phyloP scores from a whole-genome alignment of 768 basidiomycete genomes.

The Trametes maxima region DNA sequence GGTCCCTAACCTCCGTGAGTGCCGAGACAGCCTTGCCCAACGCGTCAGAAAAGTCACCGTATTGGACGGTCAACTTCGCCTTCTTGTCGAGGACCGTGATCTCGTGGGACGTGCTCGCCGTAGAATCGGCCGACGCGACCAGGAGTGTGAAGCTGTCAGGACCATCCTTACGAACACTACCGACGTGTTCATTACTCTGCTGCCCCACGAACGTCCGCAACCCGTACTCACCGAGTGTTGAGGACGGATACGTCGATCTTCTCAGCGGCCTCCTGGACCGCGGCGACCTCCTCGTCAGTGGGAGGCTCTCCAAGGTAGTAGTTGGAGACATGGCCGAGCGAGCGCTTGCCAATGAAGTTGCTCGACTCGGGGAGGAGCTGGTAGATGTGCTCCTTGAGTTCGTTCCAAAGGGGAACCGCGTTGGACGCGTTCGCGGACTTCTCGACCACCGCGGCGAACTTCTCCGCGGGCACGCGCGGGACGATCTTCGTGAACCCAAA shows the following conservation, averaged over 20 bases:
- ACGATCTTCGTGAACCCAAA: conserved; percentile 89
- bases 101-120: conserved; percentile 45
- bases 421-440: conserved; percentile 60
- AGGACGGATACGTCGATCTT: conserved; percentile 72
- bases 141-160: conserved; percentile 65
- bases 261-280: conserved; percentile 76
- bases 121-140: conserved; percentile 66
- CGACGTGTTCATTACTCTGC: neutral
- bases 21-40: conserved; percentile 57
- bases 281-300: conserved; percentile 76
- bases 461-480: conserved; percentile 62
- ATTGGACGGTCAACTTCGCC: conserved; percentile 63
- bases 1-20: conserved; percentile 53
- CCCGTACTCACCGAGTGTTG: conserved; percentile 72
- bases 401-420: conserved; percentile 62
- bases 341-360: conserved; percentile 79
- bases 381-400: conserved; percentile 79
- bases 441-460: conserved; percentile 64
- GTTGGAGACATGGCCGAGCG: conserved; percentile 76
- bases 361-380: conserved; percentile 61
- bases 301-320: conserved; percentile 81
- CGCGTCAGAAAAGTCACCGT: conserved; percentile 70
- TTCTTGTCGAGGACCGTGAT: conserved; percentile 44
- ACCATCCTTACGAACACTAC: conserved; percentile 72
- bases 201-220: too few species aligned